Conservation (phyloP, 1,139 yeast species). For the Ogataea hybrid region DNA sequence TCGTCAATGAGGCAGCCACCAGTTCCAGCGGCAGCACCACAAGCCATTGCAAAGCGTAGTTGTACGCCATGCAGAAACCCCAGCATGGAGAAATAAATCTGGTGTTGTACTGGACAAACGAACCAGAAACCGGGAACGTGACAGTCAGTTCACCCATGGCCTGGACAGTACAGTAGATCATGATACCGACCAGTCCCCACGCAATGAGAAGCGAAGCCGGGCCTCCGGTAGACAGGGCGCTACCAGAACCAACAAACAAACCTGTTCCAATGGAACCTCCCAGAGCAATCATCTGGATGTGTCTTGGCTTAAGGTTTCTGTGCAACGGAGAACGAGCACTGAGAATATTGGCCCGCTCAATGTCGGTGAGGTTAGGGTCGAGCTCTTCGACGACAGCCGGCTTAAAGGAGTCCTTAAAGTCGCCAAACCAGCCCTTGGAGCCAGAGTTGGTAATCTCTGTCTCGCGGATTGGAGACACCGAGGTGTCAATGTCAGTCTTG, state of each 20-base stretch:
- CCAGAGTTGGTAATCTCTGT: slow-evolving; percentile 7
- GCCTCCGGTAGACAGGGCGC: too few relatives aligned
- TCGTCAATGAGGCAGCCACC: slow-evolving; percentile 69
- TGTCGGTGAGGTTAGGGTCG: slow-evolving; percentile 64
- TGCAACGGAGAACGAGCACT: slow-evolving; percentile 72
- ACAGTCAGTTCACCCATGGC: too few relatives aligned
- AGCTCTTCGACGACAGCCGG: slow-evolving; percentile 41
- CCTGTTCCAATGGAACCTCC: slow-evolving; percentile 86
- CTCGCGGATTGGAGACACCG: slow-evolving; percentile 27
- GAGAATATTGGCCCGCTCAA: slow-evolving; percentile 63
- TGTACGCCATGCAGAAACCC: too few relatives aligned
- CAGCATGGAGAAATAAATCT: too few relatives aligned
- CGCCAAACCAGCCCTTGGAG: slow-evolving; percentile 16
- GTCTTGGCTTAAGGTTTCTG: slow-evolving; percentile 59
- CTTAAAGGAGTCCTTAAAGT: slow-evolving; percentile 32
- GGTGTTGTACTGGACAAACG: too few relatives aligned
- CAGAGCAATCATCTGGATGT: slow-evolving; percentile 81
- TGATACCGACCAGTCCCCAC: too few relatives aligned
- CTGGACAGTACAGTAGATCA: too few relatives aligned
- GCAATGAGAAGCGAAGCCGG: too few relatives aligned
- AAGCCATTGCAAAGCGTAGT: too few relatives aligned
- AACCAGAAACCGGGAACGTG: too few relatives aligned
- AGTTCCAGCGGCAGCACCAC: too few relatives aligned
- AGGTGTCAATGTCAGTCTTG: slow-evolving; percentile 24
- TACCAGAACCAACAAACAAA: slow-evolving; percentile 56